These are phyloP conservation scores for Acaromyces ingoldii DNA, from an alignment of 1,284 basidiomycete genomes.

Conservation along the genomic window DNA sequence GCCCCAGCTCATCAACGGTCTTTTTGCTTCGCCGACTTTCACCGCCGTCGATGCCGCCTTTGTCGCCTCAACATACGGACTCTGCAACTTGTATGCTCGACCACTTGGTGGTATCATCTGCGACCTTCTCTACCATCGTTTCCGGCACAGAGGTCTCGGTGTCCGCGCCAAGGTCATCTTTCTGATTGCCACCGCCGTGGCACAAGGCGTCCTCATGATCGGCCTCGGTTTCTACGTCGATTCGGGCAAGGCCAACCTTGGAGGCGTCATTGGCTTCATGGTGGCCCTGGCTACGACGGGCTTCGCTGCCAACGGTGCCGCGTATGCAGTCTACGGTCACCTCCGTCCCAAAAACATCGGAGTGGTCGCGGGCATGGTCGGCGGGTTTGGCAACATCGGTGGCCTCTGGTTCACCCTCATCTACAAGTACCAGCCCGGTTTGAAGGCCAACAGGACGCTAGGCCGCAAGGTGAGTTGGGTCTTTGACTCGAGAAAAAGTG, in stretches of 20 bases:
- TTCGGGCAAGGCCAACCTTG: constrained; percentile 21
- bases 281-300: constrained; percentile 35
- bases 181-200: constrained; percentile 55
- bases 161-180: constrained; percentile 59
- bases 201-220: constrained; percentile 57
- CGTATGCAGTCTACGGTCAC: constrained; percentile 36
- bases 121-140: constrained; percentile 57
- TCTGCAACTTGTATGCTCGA: constrained; percentile 60
- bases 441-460: constrained; percentile 14
- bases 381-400: constrained; percentile 36
- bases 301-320: constrained; percentile 36
- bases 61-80: constrained; percentile 56
- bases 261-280: constrained; percentile 39
- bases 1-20: constrained; percentile 56
- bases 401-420: constrained; percentile 35
- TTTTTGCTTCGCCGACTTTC: constrained; percentile 26
- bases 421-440: constrained; percentile 31
- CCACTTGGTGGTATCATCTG: constrained; percentile 59
- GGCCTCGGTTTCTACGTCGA: constrained; percentile 58
- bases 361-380: constrained; percentile 36
- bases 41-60: constrained; percentile 24
- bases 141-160: constrained; percentile 47
- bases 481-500: too few relatives aligned
- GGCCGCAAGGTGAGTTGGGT: too few relatives aligned
- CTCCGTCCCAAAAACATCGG: constrained; percentile 35